Conservation (phyloP, 2,329 filamentous ascomycete species). For the Xylaria hypoxylon region DNA sequence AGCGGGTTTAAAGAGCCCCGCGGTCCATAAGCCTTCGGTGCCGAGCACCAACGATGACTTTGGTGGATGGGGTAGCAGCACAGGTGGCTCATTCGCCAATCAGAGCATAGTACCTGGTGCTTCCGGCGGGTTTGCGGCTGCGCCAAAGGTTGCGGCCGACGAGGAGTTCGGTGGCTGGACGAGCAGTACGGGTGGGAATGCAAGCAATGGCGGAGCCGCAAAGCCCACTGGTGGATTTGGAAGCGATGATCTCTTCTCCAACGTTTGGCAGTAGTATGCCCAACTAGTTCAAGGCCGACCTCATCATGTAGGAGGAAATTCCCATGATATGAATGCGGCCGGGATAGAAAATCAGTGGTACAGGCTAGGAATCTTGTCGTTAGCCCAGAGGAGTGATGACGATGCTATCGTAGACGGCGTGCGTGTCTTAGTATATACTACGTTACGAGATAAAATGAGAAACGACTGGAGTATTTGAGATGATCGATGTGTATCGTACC, state of each 20-base stretch:
- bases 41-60: conserved; percentile 71
- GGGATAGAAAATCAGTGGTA: neutral
- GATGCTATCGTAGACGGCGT: neutral
- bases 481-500: conserved; percentile 14
- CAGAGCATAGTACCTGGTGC: conserved; percentile 71
- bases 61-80: conserved; percentile 63
- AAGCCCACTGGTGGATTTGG: conserved; percentile 71
- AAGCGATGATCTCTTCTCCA: conserved; percentile 91
- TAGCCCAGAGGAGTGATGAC: neutral
- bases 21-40: conserved; percentile 52
- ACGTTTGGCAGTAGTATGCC: conserved; percentile 82
- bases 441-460: conserved; percentile 29
- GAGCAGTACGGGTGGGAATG: conserved; percentile 68
- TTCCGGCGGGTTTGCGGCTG: conserved; percentile 72
- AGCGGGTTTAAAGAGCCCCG: conserved; percentile 69
- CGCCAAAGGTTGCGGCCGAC: conserved; percentile 82
- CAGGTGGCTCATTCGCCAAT: conserved; percentile 62
- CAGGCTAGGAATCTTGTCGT: neutral
- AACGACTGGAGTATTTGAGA: conserved; percentile 7
- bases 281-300: conserved; percentile 7
- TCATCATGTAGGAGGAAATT: neutral
- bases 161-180: conserved; percentile 98
- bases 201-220: conserved; percentile 56
- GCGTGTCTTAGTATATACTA: conserved; percentile 29
- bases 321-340: neutral